Evolutionary conservation across 2,329 filamentous ascomycete species (phyloP).

Genomic region (Diaporthe nobilis): DNA sequence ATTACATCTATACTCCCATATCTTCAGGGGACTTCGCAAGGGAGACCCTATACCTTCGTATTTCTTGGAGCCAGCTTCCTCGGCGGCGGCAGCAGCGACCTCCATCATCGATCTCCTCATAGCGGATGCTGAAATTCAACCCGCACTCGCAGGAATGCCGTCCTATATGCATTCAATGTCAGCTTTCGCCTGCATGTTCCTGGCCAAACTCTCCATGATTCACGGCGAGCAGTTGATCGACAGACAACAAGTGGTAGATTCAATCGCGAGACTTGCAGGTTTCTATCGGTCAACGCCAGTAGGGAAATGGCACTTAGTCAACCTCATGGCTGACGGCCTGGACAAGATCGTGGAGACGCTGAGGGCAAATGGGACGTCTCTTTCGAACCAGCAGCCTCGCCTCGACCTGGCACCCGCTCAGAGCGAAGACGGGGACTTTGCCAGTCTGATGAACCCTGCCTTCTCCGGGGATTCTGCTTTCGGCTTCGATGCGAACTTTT

Average conservation of each 20-base stretch:
- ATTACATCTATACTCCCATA: constrained; percentile 50
- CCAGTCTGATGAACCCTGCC: background rate
- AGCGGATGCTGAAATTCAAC: constrained; percentile 52
- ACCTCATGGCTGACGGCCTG: constrained; percentile 57
- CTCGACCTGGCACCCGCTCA: background rate
- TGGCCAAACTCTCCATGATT: constrained; percentile 62
- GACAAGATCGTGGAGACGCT: constrained; percentile 33
- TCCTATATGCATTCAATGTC: constrained; percentile 68
- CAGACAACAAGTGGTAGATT: constrained; percentile 52
- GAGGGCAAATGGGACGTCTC: background rate
- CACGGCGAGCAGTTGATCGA: constrained; percentile 54
- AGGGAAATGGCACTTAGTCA: constrained; percentile 60
- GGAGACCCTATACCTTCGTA: constrained; percentile 29
- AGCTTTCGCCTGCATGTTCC: constrained; percentile 66
- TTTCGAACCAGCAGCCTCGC: background rate
- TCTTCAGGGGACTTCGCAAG: constrained; percentile 47
- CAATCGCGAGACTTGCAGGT: constrained; percentile 55
- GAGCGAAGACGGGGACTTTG: background rate
- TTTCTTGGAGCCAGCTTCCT: constrained; percentile 40
- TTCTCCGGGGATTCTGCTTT: background rate
- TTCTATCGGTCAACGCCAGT: constrained; percentile 57
- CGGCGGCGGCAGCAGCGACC: constrained; percentile 49
- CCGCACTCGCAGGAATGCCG: constrained; percentile 59
- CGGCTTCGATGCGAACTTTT: constrained; percentile 18
- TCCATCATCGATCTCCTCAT: constrained; percentile 55